These are phyloP conservation scores for Theileria annulata DNA, from an alignment of 169 alveolate species.

Conservation along the genomic window DNA sequence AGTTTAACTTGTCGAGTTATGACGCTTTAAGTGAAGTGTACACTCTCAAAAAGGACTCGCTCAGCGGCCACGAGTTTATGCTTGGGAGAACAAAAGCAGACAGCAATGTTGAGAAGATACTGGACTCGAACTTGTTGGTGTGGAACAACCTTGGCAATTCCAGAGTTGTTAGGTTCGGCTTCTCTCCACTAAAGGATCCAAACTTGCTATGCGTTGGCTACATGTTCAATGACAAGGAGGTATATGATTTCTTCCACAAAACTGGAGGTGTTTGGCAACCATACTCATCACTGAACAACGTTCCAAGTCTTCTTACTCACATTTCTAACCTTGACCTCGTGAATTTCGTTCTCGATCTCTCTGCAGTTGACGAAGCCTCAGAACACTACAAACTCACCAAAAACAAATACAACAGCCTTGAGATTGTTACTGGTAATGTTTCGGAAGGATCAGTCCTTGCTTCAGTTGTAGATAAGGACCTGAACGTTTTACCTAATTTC, in stretches of 20 bases:
- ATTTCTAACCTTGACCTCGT: not conserved
- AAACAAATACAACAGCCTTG: not conserved
- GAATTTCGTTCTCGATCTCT: not conserved
- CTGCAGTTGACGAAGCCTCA: not conserved
- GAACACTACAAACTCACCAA: not conserved
- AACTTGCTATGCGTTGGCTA: not conserved
- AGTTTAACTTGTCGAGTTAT: not conserved
- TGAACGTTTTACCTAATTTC: not conserved
- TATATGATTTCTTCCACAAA: not conserved
- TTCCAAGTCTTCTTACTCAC: not conserved
- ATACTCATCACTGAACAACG: not conserved
- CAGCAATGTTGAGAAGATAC: not conserved
- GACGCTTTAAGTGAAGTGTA: not conserved
- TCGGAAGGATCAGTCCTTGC: not conserved
- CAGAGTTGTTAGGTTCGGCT: slow-evolving; percentile 1
- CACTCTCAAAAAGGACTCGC: not conserved
- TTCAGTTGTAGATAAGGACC: not conserved
- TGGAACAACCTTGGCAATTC: not conserved
- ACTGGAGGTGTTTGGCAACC: not conserved
- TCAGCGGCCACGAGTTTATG: not conserved
- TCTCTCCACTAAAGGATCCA: not conserved
- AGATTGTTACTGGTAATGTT: not conserved
- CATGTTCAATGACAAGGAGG: not conserved
- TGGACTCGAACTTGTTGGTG: slow-evolving; percentile 4
- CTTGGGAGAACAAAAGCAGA: not conserved